Base-by-base conservation (phyloP, 441 rosid genomes). In the Raphanus hybrid region DNA sequence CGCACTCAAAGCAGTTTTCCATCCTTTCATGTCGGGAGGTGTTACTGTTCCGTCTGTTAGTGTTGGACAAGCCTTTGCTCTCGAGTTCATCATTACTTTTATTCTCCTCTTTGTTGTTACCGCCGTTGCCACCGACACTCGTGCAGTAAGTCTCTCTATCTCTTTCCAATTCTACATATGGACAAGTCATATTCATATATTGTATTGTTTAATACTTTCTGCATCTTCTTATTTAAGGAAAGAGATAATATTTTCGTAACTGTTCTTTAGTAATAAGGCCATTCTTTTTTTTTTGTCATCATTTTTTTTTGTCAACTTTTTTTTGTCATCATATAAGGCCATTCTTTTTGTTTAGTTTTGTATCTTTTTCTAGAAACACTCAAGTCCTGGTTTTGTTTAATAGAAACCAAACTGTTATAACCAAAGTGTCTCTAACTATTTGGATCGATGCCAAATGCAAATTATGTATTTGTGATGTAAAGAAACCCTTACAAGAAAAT, bases 21-120 rank as follows among this genome's bases (percentile, higher is more conserved):
- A 92, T 70, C 98, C 99, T 43, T 93, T 68, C 84, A 76, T 93
- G 91, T 87, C 96, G 1, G 99, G 98, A 1, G 99, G 99, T 23
- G 99, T 96, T 16, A 96, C 99, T 7, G 83, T 93, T 64, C 95
- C 95, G 3, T 82, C 91, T 0, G 92, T 85, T 73, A 70, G 76
- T 70, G 18, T 71, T 1, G 92, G 89, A 37, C 90, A 90, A 81
- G 94, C 95, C 7, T 89, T 90, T 48, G 95, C 92, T 7, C 89
- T 88, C 52, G 95, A 90, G 86, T 90, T 90, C 58, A 67, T 90
- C 15, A 88, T 90, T 80, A 84, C 87, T 64, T 90, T 90, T 55
- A 89, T 82, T 73, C 95, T 90, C 73, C 77, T 90, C 43, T 90
- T 90, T 27, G 95, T 90, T 0, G 88, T 88, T 76, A 88, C 89